phyloP scores from a whole-genome alignment of 2,329 filamentous ascomycete species.

The Aspergillus sp. region DNA sequence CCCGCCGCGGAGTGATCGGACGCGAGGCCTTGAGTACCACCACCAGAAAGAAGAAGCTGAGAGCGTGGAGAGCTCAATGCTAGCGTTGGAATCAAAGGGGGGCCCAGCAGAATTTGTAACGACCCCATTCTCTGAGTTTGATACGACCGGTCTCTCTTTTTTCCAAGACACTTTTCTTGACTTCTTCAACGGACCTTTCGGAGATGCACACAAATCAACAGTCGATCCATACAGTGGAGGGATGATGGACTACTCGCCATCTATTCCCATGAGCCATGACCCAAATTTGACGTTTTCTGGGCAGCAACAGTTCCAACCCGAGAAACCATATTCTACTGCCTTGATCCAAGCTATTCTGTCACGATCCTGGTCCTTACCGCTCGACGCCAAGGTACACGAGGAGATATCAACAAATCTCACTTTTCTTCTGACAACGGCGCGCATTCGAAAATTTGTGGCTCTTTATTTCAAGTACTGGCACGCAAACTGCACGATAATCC shows the following conservation, averaged over 20 bases:
- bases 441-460: conserved; percentile 42
- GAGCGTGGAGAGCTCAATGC: conserved; percentile 15
- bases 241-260: conserved; percentile 20
- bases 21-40: conserved; percentile 38
- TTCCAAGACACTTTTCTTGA: conserved; percentile 40
- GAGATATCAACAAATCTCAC: conserved; percentile 41
- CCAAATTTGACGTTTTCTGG: conserved; percentile 19
- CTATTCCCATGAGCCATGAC: conserved; percentile 20
- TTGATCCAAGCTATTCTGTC: conserved; percentile 42
- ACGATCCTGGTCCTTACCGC: conserved; percentile 38
- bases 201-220: conserved; percentile 24
- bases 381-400: conserved; percentile 39
- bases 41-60: conserved; percentile 30
- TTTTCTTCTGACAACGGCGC: conserved; percentile 41
- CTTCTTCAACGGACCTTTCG: conserved; percentile 40
- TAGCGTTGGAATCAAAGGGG: conserved; percentile 19
- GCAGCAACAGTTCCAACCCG: conserved; percentile 33
- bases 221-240: conserved; percentile 22
- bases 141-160: conserved; percentile 27
- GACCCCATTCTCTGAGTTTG: conserved; percentile 21
- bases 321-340: conserved; percentile 38
- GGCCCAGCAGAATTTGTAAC: conserved; percentile 18
- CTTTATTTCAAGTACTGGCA: conserved; percentile 50
- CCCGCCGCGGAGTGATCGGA: conserved; percentile 40
- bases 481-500: conserved; percentile 45